phyloP scores from a whole-genome alignment of 1,284 basidiomycete genomes.

The Sporisorium scitamineum region DNA sequence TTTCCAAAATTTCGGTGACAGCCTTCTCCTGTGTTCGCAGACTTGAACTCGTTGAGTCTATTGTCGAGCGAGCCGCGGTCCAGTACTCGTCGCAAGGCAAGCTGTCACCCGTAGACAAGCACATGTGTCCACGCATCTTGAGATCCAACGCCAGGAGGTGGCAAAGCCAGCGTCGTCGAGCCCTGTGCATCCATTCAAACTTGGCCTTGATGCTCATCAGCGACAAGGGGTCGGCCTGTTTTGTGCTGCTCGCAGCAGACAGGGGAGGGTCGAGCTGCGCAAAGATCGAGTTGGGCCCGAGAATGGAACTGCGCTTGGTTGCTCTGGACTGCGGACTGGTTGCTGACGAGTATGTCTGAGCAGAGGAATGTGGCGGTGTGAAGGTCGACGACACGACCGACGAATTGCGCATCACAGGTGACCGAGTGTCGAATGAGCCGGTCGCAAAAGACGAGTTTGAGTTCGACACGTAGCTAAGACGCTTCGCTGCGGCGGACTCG shows the following conservation, averaged over 20 bases:
- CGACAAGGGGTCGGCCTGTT: slow-evolving; percentile 45
- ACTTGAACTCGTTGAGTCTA: not conserved
- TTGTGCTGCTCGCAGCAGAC: not conserved
- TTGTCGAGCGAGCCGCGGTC: slow-evolving; percentile 20
- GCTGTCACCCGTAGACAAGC: slow-evolving; percentile 15
- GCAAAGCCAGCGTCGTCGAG: slow-evolving; percentile 57
- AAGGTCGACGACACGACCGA: slow-evolving; percentile 31
- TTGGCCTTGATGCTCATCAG: slow-evolving; percentile 53
- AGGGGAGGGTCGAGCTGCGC: slow-evolving; percentile 17
- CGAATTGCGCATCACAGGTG: slow-evolving; percentile 31
- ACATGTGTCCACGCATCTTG: slow-evolving; percentile 18
- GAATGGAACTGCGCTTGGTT: slow-evolving; percentile 41
- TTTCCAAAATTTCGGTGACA: slow-evolving; percentile 12
- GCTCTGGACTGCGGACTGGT: slow-evolving; percentile 43
- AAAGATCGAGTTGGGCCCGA: slow-evolving; percentile 47
- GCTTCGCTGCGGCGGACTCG: slow-evolving; percentile 54
- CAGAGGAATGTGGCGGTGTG: slow-evolving; percentile 27
- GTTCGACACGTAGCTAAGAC: slow-evolving; percentile 56
- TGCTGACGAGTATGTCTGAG: slow-evolving; percentile 42
- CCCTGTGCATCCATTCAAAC: slow-evolving; percentile 62
- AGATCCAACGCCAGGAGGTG: slow-evolving; percentile 27
- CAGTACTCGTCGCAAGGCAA: slow-evolving; percentile 37
- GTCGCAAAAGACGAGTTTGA: slow-evolving; percentile 39
- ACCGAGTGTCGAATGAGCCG: slow-evolving; percentile 22
- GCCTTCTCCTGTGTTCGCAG: slow-evolving; percentile 10